Evolutionary conservation across 257 asterid species (phyloP), one percentile per base, ranked within the genome.

Genomic region (Nicotiana otophora): DNA sequence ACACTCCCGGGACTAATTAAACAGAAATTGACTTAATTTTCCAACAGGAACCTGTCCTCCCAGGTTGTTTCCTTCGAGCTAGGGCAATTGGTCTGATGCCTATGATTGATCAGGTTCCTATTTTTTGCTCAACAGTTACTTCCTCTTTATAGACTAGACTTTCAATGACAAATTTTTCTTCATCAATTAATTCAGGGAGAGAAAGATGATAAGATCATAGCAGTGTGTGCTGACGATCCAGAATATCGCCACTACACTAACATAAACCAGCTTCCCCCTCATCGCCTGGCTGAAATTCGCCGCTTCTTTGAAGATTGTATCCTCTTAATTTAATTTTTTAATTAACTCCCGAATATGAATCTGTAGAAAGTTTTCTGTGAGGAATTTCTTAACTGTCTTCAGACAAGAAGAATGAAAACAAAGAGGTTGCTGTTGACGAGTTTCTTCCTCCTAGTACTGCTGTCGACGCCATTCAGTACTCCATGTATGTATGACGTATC

Each of bases 251-350:
- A 95, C 87, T 91, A 86, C 89, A 94, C 95, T 14, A 97, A 95
- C 76, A 95, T 95, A 85, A 89, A 90, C 86, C 98, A 95, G 90
- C 97, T 95, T 26, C 93, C 97, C 30, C 97, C 97, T 51, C 99
- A 95, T 86, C 98, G 99, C 57, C 89, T 95, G 6, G 85, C 92
- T 81, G 99, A 95, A 89, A 95, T 95, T 81, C 93, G 95, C 1
- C 97, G 99, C 54, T 95, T 95, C 87, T 95, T 95, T 85, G 99
- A 95, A 92, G 99, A 95, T 42, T 95, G 98, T 93, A 95, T 84
- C 92, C 95, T 88, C 69, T 34, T 74, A 14, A 20, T 46, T 0
- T 33, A 10, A 6, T 34, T 14, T 62, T 61, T 39, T 16, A 34
- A 2, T 33, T 81, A 66, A 19, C 15, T 17, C 17, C 17, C 60